Conservation (phyloP, 352 stramenopile genomes). For the Thraustochytrium striatum region DNA sequence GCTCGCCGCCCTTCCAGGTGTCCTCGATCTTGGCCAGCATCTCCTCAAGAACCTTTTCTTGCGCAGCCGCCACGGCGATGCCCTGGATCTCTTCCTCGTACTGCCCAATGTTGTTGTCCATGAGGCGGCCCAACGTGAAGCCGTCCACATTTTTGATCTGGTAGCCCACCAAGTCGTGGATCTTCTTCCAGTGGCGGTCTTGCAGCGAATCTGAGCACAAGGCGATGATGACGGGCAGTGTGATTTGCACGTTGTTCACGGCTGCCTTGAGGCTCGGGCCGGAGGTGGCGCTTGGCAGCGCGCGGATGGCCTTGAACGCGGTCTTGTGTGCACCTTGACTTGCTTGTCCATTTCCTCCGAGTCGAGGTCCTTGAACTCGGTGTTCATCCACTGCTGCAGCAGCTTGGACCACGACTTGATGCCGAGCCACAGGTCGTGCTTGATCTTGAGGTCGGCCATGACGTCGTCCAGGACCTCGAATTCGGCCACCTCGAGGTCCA, state of each 20-base stretch:
- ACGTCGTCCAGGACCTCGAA: conserved; percentile 48
- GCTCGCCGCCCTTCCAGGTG: conserved; percentile 58
- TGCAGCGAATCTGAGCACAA: conserved; percentile 74
- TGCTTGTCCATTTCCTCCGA: conserved; percentile 50
- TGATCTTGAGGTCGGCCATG: conserved; percentile 47
- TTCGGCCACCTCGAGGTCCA: conserved; percentile 48
- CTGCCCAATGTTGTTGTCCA: conserved; percentile 64
- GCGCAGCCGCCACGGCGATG: conserved; percentile 62
- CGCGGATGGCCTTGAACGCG: conserved; percentile 12
- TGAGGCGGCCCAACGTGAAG: conserved; percentile 60
- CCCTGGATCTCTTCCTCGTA: conserved; percentile 66
- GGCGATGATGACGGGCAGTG: conserved; percentile 80
- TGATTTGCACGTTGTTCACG: conserved; percentile 59
- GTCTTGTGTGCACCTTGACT: conserved; percentile 34
- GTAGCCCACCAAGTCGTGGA: conserved; percentile 46
- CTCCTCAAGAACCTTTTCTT: conserved; percentile 66
- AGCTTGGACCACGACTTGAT: conserved; percentile 71
- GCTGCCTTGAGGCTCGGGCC: conserved; percentile 31
- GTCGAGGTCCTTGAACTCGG: conserved; percentile 47
- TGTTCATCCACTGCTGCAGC: conserved; percentile 48
- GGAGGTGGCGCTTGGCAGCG: background rate
- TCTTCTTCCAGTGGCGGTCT: conserved; percentile 78
- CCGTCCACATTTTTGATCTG: conserved; percentile 53
- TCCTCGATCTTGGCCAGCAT: conserved; percentile 66
- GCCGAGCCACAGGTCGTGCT: conserved; percentile 90